phyloP scores from a whole-genome alignment of 2,329 filamentous ascomycete species.

The Pyrenophora graminea region DNA sequence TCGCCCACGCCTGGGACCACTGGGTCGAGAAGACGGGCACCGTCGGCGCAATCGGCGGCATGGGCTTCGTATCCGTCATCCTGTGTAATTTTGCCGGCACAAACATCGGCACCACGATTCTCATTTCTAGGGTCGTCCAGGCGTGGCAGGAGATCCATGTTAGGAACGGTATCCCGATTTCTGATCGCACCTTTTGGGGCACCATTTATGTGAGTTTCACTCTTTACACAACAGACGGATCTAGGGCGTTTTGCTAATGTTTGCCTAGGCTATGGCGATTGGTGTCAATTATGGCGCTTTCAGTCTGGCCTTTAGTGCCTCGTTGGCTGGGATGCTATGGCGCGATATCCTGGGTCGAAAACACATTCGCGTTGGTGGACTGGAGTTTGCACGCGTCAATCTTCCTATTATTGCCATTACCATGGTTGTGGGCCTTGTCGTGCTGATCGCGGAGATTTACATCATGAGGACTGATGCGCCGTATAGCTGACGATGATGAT shows the following conservation, averaged over 20 bases:
- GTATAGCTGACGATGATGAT: constrained; percentile 1
- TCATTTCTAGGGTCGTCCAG: constrained; percentile 72
- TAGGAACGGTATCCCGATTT: constrained; percentile 55
- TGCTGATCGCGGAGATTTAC: constrained; percentile 68
- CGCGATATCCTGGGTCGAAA: constrained; percentile 70
- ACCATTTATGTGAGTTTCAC: constrained; percentile 61
- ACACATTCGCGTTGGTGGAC: constrained; percentile 65
- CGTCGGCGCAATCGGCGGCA: constrained; percentile 69
- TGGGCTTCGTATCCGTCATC: constrained; percentile 73
- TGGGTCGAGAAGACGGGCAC: constrained; percentile 73
- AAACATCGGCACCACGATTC: constrained; percentile 76
- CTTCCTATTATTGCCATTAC: constrained; percentile 71
- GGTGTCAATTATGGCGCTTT: constrained; percentile 78
- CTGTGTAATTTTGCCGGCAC: constrained; percentile 77
- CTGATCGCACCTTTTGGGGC: constrained; percentile 70
- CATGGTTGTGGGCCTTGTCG: constrained; percentile 66
- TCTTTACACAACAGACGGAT: not conserved
- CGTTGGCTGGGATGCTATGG: constrained; percentile 73
- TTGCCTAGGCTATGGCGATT: constrained; percentile 61
- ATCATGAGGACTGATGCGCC: constrained; percentile 51
- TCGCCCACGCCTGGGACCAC: constrained; percentile 73
- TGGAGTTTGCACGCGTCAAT: constrained; percentile 71
- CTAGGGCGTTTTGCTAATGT: too few relatives aligned
- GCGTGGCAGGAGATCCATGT: constrained; percentile 66
- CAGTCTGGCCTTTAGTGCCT: constrained; percentile 72